A percentile compares a stretch with the other conserved stretches of the same genome.
Evolutionary conservation across 2,329 filamentous ascomycete genomes (phyloP).

Genomic region (Hypoxylon sp.): DNA sequence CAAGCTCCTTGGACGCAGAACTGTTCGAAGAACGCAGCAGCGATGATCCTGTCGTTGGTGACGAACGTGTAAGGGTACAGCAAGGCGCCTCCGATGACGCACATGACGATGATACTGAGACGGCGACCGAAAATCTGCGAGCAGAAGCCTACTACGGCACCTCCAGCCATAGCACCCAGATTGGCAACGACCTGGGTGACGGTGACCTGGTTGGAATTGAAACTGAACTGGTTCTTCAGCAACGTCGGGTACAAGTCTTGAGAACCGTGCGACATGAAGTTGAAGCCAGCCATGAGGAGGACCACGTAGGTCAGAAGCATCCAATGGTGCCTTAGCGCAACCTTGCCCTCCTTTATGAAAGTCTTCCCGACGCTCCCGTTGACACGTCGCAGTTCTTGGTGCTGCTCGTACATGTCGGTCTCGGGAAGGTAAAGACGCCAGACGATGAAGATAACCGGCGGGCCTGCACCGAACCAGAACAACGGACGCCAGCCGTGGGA

Average conservation of each 20-base stretch:
- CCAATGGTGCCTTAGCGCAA: conserved; percentile 85
- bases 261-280: conserved; percentile 88
- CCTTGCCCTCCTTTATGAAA: conserved; percentile 81
- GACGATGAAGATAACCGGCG: conserved; percentile 82
- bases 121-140: conserved; percentile 78
- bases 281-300: conserved; percentile 89
- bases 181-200: conserved; percentile 80
- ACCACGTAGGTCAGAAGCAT: conserved; percentile 83
- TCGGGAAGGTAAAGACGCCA: conserved; percentile 84
- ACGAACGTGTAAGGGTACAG: conserved; percentile 87
- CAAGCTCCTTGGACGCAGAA: conserved; percentile 83
- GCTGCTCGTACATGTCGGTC: conserved; percentile 78
- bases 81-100: conserved; percentile 76
- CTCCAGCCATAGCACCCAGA: conserved; percentile 76
- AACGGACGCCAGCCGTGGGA: conserved; percentile 84
- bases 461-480: conserved; percentile 89
- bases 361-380: conserved; percentile 71
- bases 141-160: conserved; percentile 73
- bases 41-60: conserved; percentile 72
- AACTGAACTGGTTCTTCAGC: conserved; percentile 67
- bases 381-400: conserved; percentile 70
- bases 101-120: conserved; percentile 75
- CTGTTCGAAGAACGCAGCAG: conserved; percentile 86
- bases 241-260: conserved; percentile 73
- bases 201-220: conserved; percentile 68